Conservation (phyloP, 2,329 filamentous ascomycete genomes). For the Teratosphaeria zuluensis region DNA sequence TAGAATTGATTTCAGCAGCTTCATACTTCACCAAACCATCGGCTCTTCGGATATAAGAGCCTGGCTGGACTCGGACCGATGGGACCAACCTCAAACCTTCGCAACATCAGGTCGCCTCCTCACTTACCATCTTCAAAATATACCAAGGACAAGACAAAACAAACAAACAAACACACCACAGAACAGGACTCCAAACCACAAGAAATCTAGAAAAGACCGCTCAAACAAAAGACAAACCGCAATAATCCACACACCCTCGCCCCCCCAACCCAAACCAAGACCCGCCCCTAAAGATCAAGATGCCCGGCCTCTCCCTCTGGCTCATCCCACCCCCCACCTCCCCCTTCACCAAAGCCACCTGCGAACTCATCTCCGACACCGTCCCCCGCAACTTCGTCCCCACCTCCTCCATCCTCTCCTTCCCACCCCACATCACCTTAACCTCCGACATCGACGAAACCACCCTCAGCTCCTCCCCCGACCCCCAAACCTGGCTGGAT, state of each 20-base stretch:
- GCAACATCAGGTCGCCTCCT: not conserved
- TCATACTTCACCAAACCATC: no score
- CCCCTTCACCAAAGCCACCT: constrained; percentile 14
- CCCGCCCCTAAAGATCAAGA: not conserved
- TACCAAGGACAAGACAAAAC: not conserved
- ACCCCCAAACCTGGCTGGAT: constrained; percentile 15
- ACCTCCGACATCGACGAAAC: constrained; percentile 9
- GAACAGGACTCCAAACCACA: not conserved
- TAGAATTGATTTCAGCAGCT: no score
- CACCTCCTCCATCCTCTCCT: constrained; percentile 4
- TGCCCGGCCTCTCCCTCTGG: constrained; percentile 10
- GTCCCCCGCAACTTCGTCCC: constrained; percentile 12
- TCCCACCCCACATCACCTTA: constrained; percentile 14
- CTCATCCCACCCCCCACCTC: constrained; percentile 10
- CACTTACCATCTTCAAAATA: not conserved
- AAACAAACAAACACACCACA: not conserved
- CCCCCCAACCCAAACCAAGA: no score
- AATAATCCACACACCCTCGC: no score
- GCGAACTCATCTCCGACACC: constrained; percentile 18
- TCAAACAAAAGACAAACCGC: no score
- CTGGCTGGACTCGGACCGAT: not conserved
- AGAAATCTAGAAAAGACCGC: not conserved
- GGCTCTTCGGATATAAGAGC: not conserved
- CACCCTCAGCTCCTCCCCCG: not conserved
- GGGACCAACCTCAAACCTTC: not conserved